phyloP scores from a whole-genome alignment of 2,329 filamentous ascomycete species.

The Parafenestella ontariensis region DNA sequence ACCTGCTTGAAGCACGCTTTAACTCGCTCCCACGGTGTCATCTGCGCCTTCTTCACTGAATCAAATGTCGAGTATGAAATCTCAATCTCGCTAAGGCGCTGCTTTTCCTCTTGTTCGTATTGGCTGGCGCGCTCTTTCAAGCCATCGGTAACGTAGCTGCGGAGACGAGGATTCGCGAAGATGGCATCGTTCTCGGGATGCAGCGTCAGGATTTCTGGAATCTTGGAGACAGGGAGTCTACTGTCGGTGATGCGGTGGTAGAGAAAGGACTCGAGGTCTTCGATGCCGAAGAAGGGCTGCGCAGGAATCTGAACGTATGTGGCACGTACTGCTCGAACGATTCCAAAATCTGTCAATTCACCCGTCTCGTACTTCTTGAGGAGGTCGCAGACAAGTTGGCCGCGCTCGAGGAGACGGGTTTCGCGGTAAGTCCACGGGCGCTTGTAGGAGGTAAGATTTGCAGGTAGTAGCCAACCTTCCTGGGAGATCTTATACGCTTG shows the following conservation, averaged over 20 bases:
- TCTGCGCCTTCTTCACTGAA: constrained; percentile 1
- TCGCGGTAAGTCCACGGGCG: constrained; percentile 20
- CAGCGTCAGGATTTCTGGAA: constrained; percentile 16
- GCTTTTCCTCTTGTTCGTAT: constrained; percentile 15
- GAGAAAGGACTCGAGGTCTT: constrained; percentile 13
- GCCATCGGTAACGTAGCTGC: neutral
- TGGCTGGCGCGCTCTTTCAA: constrained; percentile 4
- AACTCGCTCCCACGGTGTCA: constrained; percentile 7
- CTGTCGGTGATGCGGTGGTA: constrained; percentile 12
- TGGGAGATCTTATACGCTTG: constrained; percentile 7
- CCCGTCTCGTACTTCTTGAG: constrained; percentile 4
- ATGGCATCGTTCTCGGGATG: constrained; percentile 15
- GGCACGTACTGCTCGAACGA: constrained; percentile 18
- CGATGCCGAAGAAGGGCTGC: constrained; percentile 4
- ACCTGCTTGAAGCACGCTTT: neutral
- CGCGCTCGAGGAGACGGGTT: constrained; percentile 16
- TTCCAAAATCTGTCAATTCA: constrained; percentile 15
- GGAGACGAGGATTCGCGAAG: neutral
- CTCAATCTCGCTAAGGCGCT: constrained; percentile 6
- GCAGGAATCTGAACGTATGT: constrained; percentile 11
- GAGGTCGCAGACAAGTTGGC: constrained; percentile 7
- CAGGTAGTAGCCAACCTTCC: neutral
- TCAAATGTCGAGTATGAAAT: neutral
- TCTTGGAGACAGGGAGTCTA: constrained; percentile 3
- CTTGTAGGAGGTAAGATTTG: constrained; percentile 9